These are phyloP conservation scores for Talaromyces sp. DNA, from an alignment of 2,329 filamentous ascomycete genomes.

Conservation along the genomic window DNA sequence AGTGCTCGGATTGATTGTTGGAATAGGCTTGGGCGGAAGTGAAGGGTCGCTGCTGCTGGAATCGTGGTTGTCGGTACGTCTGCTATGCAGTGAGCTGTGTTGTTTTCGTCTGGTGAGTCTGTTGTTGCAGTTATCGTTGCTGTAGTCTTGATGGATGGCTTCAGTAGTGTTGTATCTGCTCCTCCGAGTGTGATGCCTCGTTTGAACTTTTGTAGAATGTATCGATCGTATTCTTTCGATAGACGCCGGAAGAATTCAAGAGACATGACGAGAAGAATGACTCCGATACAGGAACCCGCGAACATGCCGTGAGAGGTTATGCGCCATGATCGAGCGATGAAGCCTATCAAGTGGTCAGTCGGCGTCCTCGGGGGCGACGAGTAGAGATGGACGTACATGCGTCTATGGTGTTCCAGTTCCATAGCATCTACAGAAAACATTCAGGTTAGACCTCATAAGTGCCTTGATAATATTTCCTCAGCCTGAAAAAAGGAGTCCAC, in stretches of 20 bases:
- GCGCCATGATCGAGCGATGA: slow-evolving; percentile 67
- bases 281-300: slow-evolving; percentile 74
- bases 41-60: background rate
- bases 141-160: background rate
- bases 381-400: slow-evolving; percentile 43
- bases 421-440: slow-evolving; percentile 61
- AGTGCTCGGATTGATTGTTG: slow-evolving; percentile 66
- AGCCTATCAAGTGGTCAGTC: slow-evolving; percentile 43
- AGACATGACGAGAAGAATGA: slow-evolving; percentile 66
- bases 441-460: background rate
- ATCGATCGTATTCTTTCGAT: slow-evolving; percentile 68
- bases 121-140: background rate
- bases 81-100: background rate
- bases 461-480: no score
- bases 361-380: background rate
- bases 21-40: slow-evolving; percentile 53
- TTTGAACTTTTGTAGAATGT: slow-evolving; percentile 51
- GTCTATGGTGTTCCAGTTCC: slow-evolving; percentile 73
- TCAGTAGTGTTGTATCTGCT: background rate
- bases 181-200: slow-evolving; percentile 22
- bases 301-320: slow-evolving; percentile 68
- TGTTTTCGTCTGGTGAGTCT: background rate
- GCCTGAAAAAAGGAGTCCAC: no score
- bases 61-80: background rate
- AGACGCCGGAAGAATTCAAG: slow-evolving; percentile 70